These are phyloP conservation scores for Chalaropsis ovoidea DNA, from an alignment of 2,329 filamentous ascomycete genomes.

Conservation along the genomic window DNA sequence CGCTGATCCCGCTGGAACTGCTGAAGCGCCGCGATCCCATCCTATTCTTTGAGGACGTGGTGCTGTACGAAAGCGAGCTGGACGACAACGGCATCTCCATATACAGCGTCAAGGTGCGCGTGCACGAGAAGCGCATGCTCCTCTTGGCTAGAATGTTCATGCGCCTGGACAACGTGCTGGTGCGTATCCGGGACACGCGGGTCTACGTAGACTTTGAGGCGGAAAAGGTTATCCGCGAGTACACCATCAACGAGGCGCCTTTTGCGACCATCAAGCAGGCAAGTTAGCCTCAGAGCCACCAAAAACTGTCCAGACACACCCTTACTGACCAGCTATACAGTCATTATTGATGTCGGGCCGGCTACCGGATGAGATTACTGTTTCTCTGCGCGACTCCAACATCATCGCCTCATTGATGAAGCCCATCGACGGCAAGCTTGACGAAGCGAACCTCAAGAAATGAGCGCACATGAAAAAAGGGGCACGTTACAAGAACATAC, in stretches of 20 bases:
- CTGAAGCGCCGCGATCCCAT: slow-evolving; percentile 87
- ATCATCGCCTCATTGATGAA: slow-evolving; percentile 55
- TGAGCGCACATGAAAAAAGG: not conserved
- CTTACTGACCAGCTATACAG: slow-evolving; percentile 31
- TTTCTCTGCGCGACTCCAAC: slow-evolving; percentile 71
- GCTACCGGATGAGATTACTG: slow-evolving; percentile 61
- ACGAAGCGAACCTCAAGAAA: slow-evolving; percentile 19
- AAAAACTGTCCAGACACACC: not conserved
- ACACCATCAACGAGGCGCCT: slow-evolving; percentile 72
- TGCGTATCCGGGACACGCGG: slow-evolving; percentile 79
- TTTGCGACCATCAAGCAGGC: slow-evolving; percentile 69
- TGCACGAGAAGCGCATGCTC: slow-evolving; percentile 82
- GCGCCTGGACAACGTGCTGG: slow-evolving; percentile 79
- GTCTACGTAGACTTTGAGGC: slow-evolving; percentile 82
- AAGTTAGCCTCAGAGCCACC: slow-evolving; percentile 30
- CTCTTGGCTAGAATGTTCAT: slow-evolving; percentile 82
- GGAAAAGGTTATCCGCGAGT: slow-evolving; percentile 75
- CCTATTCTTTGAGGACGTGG: slow-evolving; percentile 89
- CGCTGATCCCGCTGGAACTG: slow-evolving; percentile 69
- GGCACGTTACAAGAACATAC: not conserved
- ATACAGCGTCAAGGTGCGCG: slow-evolving; percentile 79
- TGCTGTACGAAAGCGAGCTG: slow-evolving; percentile 93
- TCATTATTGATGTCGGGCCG: slow-evolving; percentile 41
- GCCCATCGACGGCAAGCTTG: slow-evolving; percentile 24
- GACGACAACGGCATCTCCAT: slow-evolving; percentile 95